Conservation (phyloP, 2,329 filamentous ascomycete species). For the Myriosclerotinia scirpicola region DNA sequence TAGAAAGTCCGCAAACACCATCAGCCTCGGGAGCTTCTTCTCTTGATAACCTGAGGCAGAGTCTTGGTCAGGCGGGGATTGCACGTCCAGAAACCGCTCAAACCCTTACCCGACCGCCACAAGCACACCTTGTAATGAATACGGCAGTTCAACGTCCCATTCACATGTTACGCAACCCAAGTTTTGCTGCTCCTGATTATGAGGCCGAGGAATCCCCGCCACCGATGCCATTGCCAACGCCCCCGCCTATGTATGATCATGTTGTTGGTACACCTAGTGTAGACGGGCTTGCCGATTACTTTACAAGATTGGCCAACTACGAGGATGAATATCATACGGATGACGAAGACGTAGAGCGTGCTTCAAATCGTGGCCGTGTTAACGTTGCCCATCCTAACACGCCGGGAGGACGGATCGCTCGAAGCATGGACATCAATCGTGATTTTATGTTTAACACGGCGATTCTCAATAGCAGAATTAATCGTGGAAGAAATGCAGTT, state of each 20-base stretch:
- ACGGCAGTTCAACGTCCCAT: constrained; percentile 50
- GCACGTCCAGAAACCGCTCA: constrained; percentile 27
- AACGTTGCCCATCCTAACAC: constrained; percentile 40
- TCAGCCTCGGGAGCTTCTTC: constrained; percentile 49
- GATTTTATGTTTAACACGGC: constrained; percentile 39
- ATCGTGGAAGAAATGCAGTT: neutral
- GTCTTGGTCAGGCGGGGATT: neutral
- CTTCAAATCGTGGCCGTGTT: constrained; percentile 37
- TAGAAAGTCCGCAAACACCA: constrained; percentile 37
- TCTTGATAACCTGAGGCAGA: constrained; percentile 42
- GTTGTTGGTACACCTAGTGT: constrained; percentile 56
- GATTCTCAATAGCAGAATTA: constrained; percentile 12
- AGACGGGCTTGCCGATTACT: constrained; percentile 66
- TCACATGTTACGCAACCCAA: constrained; percentile 66
- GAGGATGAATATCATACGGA: constrained; percentile 37
- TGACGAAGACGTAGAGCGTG: constrained; percentile 36
- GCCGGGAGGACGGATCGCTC: constrained; percentile 38
- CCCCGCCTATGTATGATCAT: constrained; percentile 66
- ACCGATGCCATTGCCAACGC: constrained; percentile 66
- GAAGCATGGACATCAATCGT: constrained; percentile 42
- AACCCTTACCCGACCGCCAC: constrained; percentile 46
- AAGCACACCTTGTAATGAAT: constrained; percentile 47
- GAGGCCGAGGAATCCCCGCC: constrained; percentile 68
- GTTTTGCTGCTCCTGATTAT: constrained; percentile 69
- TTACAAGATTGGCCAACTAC: constrained; percentile 50